Conservation (phyloP, 1,284 basidiomycete genomes). For the Chalciporus sp. region DNA sequence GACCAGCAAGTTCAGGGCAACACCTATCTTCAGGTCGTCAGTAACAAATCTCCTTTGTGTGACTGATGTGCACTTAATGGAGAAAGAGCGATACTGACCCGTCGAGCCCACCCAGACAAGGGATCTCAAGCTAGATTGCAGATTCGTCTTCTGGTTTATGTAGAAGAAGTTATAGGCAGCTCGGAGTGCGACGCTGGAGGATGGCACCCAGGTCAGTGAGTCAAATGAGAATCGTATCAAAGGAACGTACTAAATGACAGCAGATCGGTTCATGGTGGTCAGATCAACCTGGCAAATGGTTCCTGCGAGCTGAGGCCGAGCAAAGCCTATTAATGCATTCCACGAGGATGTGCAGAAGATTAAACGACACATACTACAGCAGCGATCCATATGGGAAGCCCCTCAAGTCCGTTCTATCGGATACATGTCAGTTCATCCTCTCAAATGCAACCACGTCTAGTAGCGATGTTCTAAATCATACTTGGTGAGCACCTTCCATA, state of each 20-base stretch:
- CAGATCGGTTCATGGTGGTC: constrained; percentile 1
- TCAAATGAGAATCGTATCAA: neutral
- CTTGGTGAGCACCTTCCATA: constrained; percentile 42
- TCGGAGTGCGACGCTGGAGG: constrained; percentile 1
- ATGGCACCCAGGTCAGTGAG: no score
- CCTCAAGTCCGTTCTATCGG: constrained; percentile 40
- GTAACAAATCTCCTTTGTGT: no score
- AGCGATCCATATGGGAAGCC: constrained; percentile 39
- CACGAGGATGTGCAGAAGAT: neutral
- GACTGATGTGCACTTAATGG: no score
- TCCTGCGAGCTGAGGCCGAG: constrained; percentile 1
- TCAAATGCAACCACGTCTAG: neutral
- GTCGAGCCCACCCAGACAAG: neutral
- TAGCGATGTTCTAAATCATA: constrained; percentile 11
- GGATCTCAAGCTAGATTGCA: neutral
- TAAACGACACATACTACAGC: constrained; percentile 33
- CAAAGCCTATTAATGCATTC: neutral
- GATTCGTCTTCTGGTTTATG: constrained; percentile 1
- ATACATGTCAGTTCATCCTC: neutral
- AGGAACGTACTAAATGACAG: constrained; percentile 1
- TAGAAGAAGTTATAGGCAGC: constrained; percentile 2
- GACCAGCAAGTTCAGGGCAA: no score
- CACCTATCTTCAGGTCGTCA: no score
- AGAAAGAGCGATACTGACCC: neutral
- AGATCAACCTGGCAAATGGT: neutral